Percentiles rank a stretch among this genome's conserved stretches.
Evolutionary conservation across 331 rosid genomes (phyloP).

Genomic region (Rosa hybrid): DNA sequence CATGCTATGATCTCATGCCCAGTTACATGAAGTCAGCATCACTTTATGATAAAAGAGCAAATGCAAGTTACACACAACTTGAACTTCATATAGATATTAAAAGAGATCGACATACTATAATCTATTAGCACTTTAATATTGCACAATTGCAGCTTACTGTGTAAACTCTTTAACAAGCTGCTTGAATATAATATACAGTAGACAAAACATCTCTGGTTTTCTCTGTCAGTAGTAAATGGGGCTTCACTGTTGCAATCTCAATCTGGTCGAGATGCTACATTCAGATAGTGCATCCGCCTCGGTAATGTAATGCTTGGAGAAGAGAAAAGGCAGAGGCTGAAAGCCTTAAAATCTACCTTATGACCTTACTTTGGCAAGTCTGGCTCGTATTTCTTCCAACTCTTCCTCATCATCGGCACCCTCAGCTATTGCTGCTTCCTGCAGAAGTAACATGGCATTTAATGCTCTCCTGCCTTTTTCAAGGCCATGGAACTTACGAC

Average conservation of each 20-base stretch:
- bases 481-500: background rate
- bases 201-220: constrained; percentile 10
- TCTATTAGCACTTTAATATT: constrained; percentile 16
- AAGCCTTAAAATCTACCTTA: constrained; percentile 23
- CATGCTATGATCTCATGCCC: background rate
- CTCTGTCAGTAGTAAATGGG: constrained; percentile 15
- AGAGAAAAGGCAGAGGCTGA: constrained; percentile 18
- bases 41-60: background rate
- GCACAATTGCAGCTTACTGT: constrained; percentile 11
- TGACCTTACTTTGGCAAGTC: constrained; percentile 52
- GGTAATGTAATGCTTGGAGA: constrained; percentile 17
- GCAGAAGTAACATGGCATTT: constrained; percentile 8
- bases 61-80: constrained; percentile 7
- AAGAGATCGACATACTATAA: constrained; percentile 2
- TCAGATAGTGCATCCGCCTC: background rate
- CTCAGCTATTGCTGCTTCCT: constrained; percentile 58
- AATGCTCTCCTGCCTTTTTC: background rate
- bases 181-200: constrained; percentile 16
- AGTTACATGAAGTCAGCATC: constrained; percentile 2
- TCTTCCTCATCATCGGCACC: constrained; percentile 52
- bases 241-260: constrained; percentile 19
- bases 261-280: constrained; percentile 19
- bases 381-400: constrained; percentile 51
- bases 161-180: constrained; percentile 9
- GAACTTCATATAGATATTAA: background rate